phyloP scores from a whole-genome alignment of 108 stramenopile genomes.

The Fragilaria crotonensis region DNA sequence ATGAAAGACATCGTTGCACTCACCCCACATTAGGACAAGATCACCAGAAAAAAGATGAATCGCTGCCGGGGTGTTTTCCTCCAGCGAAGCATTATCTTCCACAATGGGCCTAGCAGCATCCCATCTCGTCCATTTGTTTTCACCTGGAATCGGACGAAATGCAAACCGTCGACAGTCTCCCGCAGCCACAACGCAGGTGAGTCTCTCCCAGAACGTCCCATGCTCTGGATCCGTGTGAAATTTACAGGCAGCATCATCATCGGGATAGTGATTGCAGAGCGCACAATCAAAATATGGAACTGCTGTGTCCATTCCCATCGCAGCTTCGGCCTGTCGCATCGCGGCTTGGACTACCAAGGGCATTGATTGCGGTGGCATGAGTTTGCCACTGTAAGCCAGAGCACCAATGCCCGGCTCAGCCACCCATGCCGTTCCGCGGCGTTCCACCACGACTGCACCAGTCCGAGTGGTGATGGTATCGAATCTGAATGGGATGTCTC shows the following conservation, averaged over 20 bases:
- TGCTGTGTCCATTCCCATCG: conserved; percentile 21
- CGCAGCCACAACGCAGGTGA: conserved; percentile 50
- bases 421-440: conserved; percentile 66
- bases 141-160: conserved; percentile 53
- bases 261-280: conserved; percentile 66
- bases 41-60: conserved; percentile 57
- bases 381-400: conserved; percentile 65
- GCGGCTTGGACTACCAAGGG: conserved; percentile 30
- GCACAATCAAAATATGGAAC: conserved; percentile 60
- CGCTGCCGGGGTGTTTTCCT: conserved; percentile 29
- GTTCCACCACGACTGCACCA: conserved; percentile 48
- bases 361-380: conserved; percentile 48
- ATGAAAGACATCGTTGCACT: conserved; percentile 66
- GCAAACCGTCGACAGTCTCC: conserved; percentile 48
- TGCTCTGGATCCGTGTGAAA: conserved; percentile 74
- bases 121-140: conserved; percentile 41
- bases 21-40: conserved; percentile 53
- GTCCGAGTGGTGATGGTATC: conserved; percentile 60
- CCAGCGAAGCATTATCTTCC: conserved; percentile 6
- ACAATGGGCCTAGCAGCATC: conserved; percentile 9
- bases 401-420: conserved; percentile 59
- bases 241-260: conserved; percentile 56
- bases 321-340: conserved; percentile 45
- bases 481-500: conserved; percentile 46
- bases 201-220: conserved; percentile 53